Evolutionary conservation across 1,284 basidiomycete genomes (phyloP).

Genomic region (Trametes polyzona): DNA sequence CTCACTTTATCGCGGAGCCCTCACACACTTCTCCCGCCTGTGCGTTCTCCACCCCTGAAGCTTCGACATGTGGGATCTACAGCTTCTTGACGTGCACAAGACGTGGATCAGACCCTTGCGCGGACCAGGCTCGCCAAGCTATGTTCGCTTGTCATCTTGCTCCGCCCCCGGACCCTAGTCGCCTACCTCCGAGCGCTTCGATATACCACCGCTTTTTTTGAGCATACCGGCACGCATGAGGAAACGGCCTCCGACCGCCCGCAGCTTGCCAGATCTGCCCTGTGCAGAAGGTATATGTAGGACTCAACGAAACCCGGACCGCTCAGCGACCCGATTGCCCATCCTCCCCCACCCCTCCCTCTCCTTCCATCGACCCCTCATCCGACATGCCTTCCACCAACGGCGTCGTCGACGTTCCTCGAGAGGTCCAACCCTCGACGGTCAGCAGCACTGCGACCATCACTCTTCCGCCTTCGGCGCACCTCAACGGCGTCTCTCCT

Average conservation of each 20-base stretch:
- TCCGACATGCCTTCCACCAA: conserved; percentile 9
- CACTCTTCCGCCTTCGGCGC: conserved; percentile 7
- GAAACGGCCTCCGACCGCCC: background rate
- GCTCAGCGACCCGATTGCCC: conserved; percentile 4
- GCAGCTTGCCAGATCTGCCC: background rate
- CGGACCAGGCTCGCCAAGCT: conserved; percentile 17
- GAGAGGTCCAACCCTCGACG: background rate
- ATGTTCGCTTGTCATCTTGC: conserved; percentile 8
- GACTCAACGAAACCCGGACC: background rate
- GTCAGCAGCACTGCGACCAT: background rate
- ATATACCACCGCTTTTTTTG: background rate
- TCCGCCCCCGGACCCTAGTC: conserved; percentile 8
- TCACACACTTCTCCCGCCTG: background rate
- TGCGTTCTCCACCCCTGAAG: conserved; percentile 1
- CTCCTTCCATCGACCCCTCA: background rate
- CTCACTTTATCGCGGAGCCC: conserved; percentile 4
- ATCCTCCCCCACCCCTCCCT: background rate
- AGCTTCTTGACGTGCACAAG: conserved; percentile 8
- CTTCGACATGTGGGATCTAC: conserved; percentile 5
- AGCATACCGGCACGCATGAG: background rate
- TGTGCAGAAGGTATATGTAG: conserved; percentile 16
- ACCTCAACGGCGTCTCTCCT: background rate
- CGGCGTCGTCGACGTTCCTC: background rate
- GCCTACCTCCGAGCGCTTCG: background rate
- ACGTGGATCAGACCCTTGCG: conserved; percentile 3